Evolutionary conservation across 75 land plant genomes (phyloP).

Genomic region (Sequoiadendron giganteum): DNA sequence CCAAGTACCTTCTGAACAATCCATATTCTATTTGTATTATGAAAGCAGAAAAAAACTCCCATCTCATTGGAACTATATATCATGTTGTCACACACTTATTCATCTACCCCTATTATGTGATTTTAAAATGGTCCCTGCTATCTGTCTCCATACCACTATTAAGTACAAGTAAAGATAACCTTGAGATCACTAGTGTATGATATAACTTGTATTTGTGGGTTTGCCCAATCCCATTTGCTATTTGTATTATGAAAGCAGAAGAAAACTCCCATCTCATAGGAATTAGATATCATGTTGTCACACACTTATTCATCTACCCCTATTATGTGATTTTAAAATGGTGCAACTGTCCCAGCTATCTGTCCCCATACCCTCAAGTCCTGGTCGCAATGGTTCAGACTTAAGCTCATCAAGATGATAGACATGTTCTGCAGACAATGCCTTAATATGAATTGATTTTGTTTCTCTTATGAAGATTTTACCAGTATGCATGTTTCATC

Average conservation of each 20-base stretch:
- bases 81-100: background rate
- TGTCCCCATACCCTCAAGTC: background rate
- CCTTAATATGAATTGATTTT: background rate
- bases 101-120: background rate
- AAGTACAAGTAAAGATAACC: too few relatives aligned
- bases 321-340: background rate
- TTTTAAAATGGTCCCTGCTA: background rate
- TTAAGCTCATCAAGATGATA: background rate
- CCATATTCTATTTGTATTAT: background rate
- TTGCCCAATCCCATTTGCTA: background rate
- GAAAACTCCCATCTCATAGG: background rate
- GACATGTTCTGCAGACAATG: background rate
- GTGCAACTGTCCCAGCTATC: background rate
- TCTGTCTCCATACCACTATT: background rate
- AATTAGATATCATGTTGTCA: background rate
- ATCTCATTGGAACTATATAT: background rate
- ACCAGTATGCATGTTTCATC: background rate
- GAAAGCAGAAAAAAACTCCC: background rate
- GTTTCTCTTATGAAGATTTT: background rate
- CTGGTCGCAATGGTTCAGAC: background rate
- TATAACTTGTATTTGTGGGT: too few relatives aligned
- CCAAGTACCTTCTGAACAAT: background rate
- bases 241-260: background rate
- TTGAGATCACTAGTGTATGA: too few relatives aligned
- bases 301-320: background rate